Evolutionary conservation across 768 basidiomycete genomes (phyloP), one percentile per base, ranked within the genome.

Genomic region (Panaeolus papilionaceus): DNA sequence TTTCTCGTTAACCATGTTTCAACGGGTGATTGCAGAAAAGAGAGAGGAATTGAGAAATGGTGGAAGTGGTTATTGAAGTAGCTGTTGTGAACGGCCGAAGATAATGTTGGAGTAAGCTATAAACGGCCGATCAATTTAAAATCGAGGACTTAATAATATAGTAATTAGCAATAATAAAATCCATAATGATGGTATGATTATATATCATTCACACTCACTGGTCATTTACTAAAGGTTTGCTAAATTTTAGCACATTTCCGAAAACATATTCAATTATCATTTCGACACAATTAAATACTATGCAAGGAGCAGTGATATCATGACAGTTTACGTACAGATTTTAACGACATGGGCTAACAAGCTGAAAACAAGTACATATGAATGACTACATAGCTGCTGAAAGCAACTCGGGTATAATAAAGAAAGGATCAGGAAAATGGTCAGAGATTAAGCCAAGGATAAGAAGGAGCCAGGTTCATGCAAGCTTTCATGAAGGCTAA

Each of bases 391-490:
- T 11, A 58, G 54, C 33, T 58, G 54, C 33, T 16, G 54, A 58
- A 58, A 58, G 28, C 26, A 28, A 45, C n/a, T 45, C 20, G 47
- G 47, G 47, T 49, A 49, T 49, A 26, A 45, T 38, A 38, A 51
- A 18, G 44, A 20, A 2, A 47, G 3, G 37, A 42, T n/a, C 28
- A 64, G 45, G 38, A 39, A 54, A 61, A 64, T 49, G 69, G 63
- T 58, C 49, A 68, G 64, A 18, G 64, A 64, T 66, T 65, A 76
- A 26, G 76, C 75, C 58, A 79, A 70, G 18, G 79, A 78, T 40
- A 80, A 62, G 71, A 79, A 80, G 44, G 80, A 77, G 20, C 77
- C 79, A 38, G 78, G 75, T 70, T 80, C 79, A 66, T 80, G 77
- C 42, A 81, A 69, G 38, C 70, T 73, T 68, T 81, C 76, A 26